Evolutionary conservation across 2,329 filamentous ascomycete genomes (phyloP), one percentile per base, ranked within the genome.

Genomic region (Paecilomyces variotii): DNA sequence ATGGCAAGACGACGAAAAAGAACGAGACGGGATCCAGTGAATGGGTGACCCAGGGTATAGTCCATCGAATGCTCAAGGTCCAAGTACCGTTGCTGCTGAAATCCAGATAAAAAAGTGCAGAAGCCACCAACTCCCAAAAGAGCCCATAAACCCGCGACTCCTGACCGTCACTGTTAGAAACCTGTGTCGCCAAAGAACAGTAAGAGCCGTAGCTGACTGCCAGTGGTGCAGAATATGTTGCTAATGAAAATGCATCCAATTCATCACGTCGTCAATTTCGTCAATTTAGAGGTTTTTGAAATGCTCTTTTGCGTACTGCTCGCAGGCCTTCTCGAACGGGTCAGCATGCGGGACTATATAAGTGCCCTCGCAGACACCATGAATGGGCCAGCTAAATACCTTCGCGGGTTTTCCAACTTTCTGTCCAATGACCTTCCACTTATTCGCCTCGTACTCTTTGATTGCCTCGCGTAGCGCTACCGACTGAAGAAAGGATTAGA

Each of bases 331-430:
- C 49, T 4, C 35, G 24, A 50, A 55, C 25, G 34, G 30, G 50
- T 72, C 59, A 73, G 64, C 57, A 56, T 60, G 54, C 58, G 63
- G n/a, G 3, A n/a, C 39, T 9, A 24, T n/a, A 45, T 2, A 19
- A 14, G n/a, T 9, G 14, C 39, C 5, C 5, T 10, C n/a, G 39
- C 39, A 45, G 5, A 24, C 7, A 45, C 50, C 7, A 51, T 56
- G n/a, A 32, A 24, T 54, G 7, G 28, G 49, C 12, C 53, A 54
- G 32, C 61, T 51, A 6, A 77, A 62, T 74, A 91, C 89, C 86
- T 99, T 99, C 66, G 94, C 94, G 54, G 94, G 94, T 78, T 99
- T 99, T 70, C 92, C 91, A 67, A 99, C 91, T 76, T 97, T 97
- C 74, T 90, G 87, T 35, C 94, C 94, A 71, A 97, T 97, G 27